Base-by-base conservation (phyloP, 2,329 filamentous ascomycete species). In the Penicillium sp. region DNA sequence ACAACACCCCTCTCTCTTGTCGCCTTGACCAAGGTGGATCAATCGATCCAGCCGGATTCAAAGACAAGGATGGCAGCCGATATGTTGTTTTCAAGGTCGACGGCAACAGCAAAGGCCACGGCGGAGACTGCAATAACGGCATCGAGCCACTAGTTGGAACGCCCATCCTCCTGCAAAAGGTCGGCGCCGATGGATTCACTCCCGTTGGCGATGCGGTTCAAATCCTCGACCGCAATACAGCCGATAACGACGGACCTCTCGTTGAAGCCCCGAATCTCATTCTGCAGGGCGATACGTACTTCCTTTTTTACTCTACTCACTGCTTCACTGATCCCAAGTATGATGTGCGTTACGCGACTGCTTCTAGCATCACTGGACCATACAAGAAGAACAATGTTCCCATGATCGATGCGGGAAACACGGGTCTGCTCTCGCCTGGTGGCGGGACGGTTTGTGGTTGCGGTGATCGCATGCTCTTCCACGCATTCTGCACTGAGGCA, bases 1-100 rank as follows among this genome's bases (percentile, higher is more conserved):
- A 74, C 7, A 62, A 71, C 3, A 62, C 70, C 8, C 80, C 83
- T 0, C 73, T 86, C 32, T 78, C 78, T 16, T 88, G 85, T 60
- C 78, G 79, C 1, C 63, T 78, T 1, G 72, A 74, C 48, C 64
- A 75, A 48, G 85, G 85, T 18, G 85, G 85, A 32, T 80, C 84
- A 16, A 88, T 88, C 61, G 86, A 89, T 62, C 75, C 85, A 0
- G 75, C 81, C 0, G 83, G 82, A 3, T 88, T 87, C 69, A 62
- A 72, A 10, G 85, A 88, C 63, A 66, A 67, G 10, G 77, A 79
- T 41, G 81, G 81, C 29, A 77, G 68, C 31, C 77, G 79, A 5
- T 88, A 86, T 64, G 76, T 88, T 5, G 72, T 82, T 9, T 89
- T 86, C 74, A 89, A 88, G 68, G 75, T 88, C 24, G 86, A 89